A percentile compares a stretch with the other conserved stretches of the same genome.
These are phyloP conservation scores for Tilletia setariae DNA, from an alignment of 1,284 basidiomycete species.

Conservation along the genomic window DNA sequence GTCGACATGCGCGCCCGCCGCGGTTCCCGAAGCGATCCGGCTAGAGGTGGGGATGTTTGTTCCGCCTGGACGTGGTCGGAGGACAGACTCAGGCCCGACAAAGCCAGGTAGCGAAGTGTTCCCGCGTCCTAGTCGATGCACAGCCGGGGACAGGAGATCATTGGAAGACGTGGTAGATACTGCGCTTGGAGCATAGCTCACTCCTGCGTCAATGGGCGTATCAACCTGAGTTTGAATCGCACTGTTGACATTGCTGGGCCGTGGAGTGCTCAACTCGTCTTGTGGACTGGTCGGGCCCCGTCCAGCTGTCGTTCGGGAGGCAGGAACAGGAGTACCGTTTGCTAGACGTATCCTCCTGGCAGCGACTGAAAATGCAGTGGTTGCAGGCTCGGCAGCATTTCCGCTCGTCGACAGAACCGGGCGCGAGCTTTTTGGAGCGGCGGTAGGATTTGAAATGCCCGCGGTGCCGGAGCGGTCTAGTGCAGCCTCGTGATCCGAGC, in stretches of 20 bases:
- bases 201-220: neutral
- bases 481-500: neutral
- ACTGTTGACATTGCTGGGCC: neutral
- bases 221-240: neutral
- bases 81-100: neutral
- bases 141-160: neutral
- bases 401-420: too few species aligned
- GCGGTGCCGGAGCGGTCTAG: too few species aligned
- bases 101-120: constrained; percentile 4
- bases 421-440: too few species aligned
- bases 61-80: neutral
- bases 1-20: neutral
- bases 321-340: neutral
- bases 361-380: neutral
- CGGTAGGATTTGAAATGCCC: too few species aligned
- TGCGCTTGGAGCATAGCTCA: constrained; percentile 4
- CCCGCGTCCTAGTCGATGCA: neutral
- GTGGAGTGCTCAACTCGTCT: neutral
- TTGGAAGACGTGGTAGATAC: constrained; percentile 1
- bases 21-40: neutral
- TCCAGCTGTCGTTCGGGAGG: neutral
- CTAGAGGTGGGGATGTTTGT: neutral
- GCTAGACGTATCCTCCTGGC: neutral
- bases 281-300: neutral
- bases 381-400: neutral